Evolutionary conservation across 1,284 basidiomycete genomes (phyloP).

Genomic region (Austroboletus niveus): DNA sequence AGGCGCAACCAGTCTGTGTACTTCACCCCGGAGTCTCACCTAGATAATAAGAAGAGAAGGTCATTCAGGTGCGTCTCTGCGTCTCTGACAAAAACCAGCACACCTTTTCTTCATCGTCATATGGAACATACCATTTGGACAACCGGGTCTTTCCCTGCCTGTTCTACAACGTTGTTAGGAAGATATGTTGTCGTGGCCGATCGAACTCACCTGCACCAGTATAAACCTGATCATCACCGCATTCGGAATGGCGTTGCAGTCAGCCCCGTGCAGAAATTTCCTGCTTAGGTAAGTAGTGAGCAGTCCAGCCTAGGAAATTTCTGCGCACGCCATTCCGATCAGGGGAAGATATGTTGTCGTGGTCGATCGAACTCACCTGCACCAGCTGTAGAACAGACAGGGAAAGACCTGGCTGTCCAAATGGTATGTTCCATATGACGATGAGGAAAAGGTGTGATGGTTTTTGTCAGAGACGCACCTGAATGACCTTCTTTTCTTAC

Average conservation of each 20-base stretch:
- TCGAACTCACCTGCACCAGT: slow-evolving; percentile 22
- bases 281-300: too few relatives aligned
- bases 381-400: slow-evolving; percentile 91
- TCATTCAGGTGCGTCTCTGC: slow-evolving; percentile 1
- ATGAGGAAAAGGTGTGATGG: slow-evolving; percentile 84
- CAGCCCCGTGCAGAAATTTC: too few relatives aligned
- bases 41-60: not conserved
- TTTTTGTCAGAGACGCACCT: slow-evolving; percentile 1
- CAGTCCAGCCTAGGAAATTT: too few relatives aligned
- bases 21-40: slow-evolving; percentile 68
- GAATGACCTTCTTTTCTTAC: not conserved
- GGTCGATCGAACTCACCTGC: too few relatives aligned
- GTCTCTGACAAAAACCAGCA: slow-evolving; percentile 12
- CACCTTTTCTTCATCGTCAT: slow-evolving; percentile 95
- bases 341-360: too few relatives aligned
- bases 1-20: slow-evolving; percentile 94
- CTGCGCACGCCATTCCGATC: too few relatives aligned
- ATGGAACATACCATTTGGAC: slow-evolving; percentile 95
- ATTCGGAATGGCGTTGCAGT: not conserved
- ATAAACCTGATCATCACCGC: slow-evolving; percentile 28
- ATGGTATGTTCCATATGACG: slow-evolving; percentile 95
- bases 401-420: slow-evolving; percentile 97
- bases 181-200: not conserved
- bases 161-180: slow-evolving; percentile 55
- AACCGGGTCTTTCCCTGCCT: slow-evolving; percentile 96